phyloP scores from a whole-genome alignment of 1,284 basidiomycete genomes.

The Ganoderma sinense region DNA sequence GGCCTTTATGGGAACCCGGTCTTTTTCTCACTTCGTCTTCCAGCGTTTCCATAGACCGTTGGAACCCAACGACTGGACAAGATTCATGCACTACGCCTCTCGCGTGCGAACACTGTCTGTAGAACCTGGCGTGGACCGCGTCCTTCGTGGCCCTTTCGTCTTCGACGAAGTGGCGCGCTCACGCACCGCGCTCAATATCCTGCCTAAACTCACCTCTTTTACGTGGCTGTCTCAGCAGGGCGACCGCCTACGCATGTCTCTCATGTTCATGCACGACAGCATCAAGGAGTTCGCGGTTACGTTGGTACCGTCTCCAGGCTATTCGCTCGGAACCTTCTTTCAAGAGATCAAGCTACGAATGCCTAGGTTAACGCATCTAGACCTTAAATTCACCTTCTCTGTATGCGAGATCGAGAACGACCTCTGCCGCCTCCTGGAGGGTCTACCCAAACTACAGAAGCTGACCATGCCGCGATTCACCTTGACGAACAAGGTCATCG shows the following conservation, averaged over 20 bases:
- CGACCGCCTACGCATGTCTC: constrained; percentile 43
- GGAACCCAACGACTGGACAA: constrained; percentile 60
- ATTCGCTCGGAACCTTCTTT: constrained; percentile 47
- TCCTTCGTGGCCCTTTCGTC: constrained; percentile 31
- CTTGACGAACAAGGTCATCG: constrained; percentile 53
- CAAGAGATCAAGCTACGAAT: constrained; percentile 59
- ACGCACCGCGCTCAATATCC: constrained; percentile 55
- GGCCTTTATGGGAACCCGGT: background rate
- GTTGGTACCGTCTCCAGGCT: constrained; percentile 34
- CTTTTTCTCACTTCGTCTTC: background rate
- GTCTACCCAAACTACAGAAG: constrained; percentile 53
- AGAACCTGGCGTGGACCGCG: constrained; percentile 6
- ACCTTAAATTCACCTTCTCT: constrained; percentile 48
- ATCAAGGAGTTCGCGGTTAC: constrained; percentile 43
- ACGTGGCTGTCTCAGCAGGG: constrained; percentile 16
- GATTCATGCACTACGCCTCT: constrained; percentile 60
- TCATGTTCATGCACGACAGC: constrained; percentile 53
- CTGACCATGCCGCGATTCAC: constrained; percentile 60
- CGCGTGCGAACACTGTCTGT: constrained; percentile 53
- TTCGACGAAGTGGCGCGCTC: constrained; percentile 65
- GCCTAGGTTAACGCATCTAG: constrained; percentile 54
- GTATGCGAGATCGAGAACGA: constrained; percentile 46
- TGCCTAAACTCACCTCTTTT: constrained; percentile 45
- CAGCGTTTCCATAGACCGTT: constrained; percentile 53
- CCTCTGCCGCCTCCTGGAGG: constrained; percentile 47